Evolutionary conservation across 345 rosid genomes (phyloP), one percentile per base, ranked within the genome.

Genomic region (Hirschfeldia incana): DNA sequence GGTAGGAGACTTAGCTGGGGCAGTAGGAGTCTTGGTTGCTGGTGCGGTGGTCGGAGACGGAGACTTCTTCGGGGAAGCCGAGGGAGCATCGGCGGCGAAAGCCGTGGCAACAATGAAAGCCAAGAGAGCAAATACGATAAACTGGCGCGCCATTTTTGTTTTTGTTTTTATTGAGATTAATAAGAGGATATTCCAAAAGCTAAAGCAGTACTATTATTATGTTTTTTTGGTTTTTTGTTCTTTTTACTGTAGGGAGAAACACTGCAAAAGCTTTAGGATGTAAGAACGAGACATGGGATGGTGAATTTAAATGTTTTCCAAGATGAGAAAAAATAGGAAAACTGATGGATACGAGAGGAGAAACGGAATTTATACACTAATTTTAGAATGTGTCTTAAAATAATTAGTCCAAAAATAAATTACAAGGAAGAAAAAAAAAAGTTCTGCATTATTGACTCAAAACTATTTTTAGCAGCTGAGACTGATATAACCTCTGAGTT

Each of bases 21-120:
- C 6, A 1, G 69, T 3, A 0, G 68, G 33, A 26, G 80, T 29
- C 4, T 85, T 83, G 8, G 87, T 66, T 34, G 84, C 66, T 3
- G 84, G 69, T 3, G 84, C 32, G 2, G 81, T 9, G 1, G 86
- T 70, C 1, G 80, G 61, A n/a, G 83, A 53, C 0, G 82, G 58
- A 42, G 85, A 72, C 44, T 81, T 79, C 0, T 82, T 44, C 0
- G 84, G 76, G 1, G 88, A 16, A 0, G 87, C 83, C 12, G 84
- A 17, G 0, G 87, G 87, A 46, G 86, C 69, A 0, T 84, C 81
- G 0, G 85, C 87, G 0, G 88, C 83, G 11, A 78, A 86, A 6
- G n/a, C 75, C 1, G 65, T 72, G 3, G 66, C 87, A n/a, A 83
- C 58, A 4, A 42, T 83, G 60, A 85, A 29, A 49, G 77, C 65